These are phyloP conservation scores for Apiospora malaysiana DNA, from an alignment of 2,329 filamentous ascomycete genomes.

Conservation along the genomic window DNA sequence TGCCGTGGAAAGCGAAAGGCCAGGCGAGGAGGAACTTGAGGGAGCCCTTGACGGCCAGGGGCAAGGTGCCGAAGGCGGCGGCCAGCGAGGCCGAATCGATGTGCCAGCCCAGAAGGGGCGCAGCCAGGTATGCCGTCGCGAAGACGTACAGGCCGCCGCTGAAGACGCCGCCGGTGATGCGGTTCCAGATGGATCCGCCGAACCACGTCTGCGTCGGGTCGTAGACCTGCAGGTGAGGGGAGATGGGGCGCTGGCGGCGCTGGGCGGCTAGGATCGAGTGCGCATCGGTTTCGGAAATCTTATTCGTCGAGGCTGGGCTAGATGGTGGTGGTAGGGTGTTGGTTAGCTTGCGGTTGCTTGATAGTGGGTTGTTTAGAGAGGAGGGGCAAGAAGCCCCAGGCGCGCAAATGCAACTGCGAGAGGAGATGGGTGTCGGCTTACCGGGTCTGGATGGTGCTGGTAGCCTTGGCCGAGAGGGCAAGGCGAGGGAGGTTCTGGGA, in stretches of 20 bases:
- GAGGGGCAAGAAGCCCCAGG: background rate
- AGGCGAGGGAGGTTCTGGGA: slow-evolving; percentile 54
- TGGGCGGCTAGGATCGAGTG: slow-evolving; percentile 77
- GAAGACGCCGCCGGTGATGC: slow-evolving; percentile 79
- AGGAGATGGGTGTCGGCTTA: slow-evolving; percentile 38
- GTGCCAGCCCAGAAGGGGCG: slow-evolving; percentile 73
- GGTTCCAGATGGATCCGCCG: slow-evolving; percentile 73
- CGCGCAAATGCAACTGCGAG: too few species aligned
- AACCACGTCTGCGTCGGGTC: slow-evolving; percentile 86
- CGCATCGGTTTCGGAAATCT: slow-evolving; percentile 59
- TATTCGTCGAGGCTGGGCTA: slow-evolving; percentile 62
- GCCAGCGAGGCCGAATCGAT: slow-evolving; percentile 65
- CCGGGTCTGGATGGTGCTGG: slow-evolving; percentile 53
- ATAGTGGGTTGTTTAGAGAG: background rate
- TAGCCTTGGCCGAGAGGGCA: slow-evolving; percentile 48
- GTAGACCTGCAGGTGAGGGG: slow-evolving; percentile 89
- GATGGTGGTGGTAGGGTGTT: background rate
- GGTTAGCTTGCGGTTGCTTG: background rate
- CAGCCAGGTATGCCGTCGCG: slow-evolving; percentile 78
- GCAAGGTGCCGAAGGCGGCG: slow-evolving; percentile 63
- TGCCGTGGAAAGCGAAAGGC: slow-evolving; percentile 64
- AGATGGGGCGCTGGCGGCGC: slow-evolving; percentile 80
- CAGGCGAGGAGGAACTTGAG: slow-evolving; percentile 62
- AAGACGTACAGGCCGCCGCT: slow-evolving; percentile 81
- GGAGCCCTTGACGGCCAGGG: slow-evolving; percentile 63